Percentiles rank a stretch among this genome's conserved stretches.
Evolutionary conservation across 1,284 basidiomycete species (phyloP).

Genomic region (Malassezia slooffiae): DNA sequence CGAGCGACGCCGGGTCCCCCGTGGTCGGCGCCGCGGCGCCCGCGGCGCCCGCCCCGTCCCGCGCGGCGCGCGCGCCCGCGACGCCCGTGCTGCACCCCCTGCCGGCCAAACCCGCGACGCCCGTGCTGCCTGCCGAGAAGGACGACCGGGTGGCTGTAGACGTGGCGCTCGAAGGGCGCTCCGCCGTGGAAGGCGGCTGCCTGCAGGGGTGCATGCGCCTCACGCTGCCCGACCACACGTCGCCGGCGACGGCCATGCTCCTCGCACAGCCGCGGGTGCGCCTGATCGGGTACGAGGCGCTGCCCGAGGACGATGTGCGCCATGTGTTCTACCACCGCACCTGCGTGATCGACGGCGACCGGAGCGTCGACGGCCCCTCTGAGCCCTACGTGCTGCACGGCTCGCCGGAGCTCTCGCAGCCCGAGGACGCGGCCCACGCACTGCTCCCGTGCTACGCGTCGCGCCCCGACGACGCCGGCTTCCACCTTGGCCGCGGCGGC

Average conservation of each 20-base stretch:
- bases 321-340: slow-evolving; percentile 78
- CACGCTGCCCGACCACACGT: slow-evolving; percentile 55
- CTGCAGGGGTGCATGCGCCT: slow-evolving; percentile 65
- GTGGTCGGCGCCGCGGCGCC: slow-evolving; percentile 8
- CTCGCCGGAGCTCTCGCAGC: slow-evolving; percentile 26
- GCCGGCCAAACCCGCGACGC: slow-evolving; percentile 14
- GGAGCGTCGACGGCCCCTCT: slow-evolving; percentile 27
- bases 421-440: slow-evolving; percentile 49
- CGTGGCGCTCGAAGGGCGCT: slow-evolving; percentile 63
- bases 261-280: slow-evolving; percentile 71
- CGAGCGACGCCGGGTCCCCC: slow-evolving; percentile 4
- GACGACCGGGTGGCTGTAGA: slow-evolving; percentile 65
- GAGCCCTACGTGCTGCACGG: slow-evolving; percentile 42
- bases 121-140: slow-evolving; percentile 26
- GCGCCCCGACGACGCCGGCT: slow-evolving; percentile 60
- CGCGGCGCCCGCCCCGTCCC: background rate
- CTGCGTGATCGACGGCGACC: slow-evolving; percentile 51
- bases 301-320: slow-evolving; percentile 56
- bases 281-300: slow-evolving; percentile 72
- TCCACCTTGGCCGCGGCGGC: slow-evolving; percentile 53
- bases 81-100: slow-evolving; percentile 10
- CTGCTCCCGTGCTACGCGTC: slow-evolving; percentile 51
- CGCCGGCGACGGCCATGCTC: slow-evolving; percentile 52
- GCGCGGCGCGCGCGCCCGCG: slow-evolving; percentile 3
- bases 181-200: slow-evolving; percentile 69